Evolutionary conservation across 164 flowering plant genomes (phyloP).

Genomic region (Litsea cubeba): DNA sequence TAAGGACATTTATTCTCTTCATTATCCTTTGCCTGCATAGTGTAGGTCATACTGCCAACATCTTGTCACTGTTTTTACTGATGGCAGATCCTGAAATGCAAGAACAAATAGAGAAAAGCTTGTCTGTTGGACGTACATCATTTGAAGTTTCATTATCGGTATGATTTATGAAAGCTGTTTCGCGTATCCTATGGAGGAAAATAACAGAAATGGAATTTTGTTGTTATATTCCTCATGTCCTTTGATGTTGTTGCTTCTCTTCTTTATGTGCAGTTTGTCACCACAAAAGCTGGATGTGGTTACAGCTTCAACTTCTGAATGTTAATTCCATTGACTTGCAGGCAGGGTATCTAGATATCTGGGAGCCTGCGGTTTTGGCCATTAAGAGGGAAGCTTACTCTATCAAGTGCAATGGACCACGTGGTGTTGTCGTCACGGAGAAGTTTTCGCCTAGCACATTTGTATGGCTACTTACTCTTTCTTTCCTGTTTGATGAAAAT

Average conservation of each 20-base stretch:
- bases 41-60: too few species aligned
- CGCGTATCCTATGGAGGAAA: too few species aligned
- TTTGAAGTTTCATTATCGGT: constrained; percentile 68
- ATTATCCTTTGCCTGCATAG: too few species aligned
- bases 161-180: constrained; percentile 17
- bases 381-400: constrained; percentile 79
- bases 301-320: background rate
- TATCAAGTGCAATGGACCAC: constrained; percentile 61
- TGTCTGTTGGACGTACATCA: constrained; percentile 59
- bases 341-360: constrained; percentile 68
- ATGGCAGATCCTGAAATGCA: constrained; percentile 78
- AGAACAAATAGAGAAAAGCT: constrained; percentile 49
- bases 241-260: background rate
- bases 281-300: background rate
- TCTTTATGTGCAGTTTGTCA: background rate
- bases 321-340: constrained; percentile 20
- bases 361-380: constrained; percentile 78
- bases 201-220: too few species aligned
- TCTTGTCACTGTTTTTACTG: constrained; percentile 6
- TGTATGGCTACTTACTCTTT: constrained; percentile 38
- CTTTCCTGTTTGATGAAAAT: background rate
- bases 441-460: constrained; percentile 58
- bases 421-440: constrained; percentile 51
- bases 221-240: background rate
- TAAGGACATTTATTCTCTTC: too few species aligned